A percentile compares a stretch with the other conserved stretches of the same genome.
Conservation (phyloP, 768 basidiomycete genomes). For the Collybia sp. region DNA sequence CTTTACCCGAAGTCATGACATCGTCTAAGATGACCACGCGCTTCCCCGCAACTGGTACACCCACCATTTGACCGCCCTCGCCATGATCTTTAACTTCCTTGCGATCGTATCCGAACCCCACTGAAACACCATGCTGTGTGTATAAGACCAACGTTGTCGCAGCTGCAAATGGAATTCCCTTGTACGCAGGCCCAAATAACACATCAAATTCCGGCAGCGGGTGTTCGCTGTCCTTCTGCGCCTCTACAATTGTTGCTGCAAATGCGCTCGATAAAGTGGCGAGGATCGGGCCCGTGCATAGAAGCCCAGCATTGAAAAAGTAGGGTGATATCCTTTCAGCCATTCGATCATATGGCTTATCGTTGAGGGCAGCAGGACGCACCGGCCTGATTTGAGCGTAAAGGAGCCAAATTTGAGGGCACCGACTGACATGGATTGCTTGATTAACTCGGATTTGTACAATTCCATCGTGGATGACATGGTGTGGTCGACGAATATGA, state of each 20-base stretch:
- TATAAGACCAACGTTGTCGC: constrained; percentile 75
- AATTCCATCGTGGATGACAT: constrained; percentile 30
- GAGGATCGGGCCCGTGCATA: constrained; percentile 82
- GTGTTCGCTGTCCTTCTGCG: constrained; percentile 26
- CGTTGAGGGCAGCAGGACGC: constrained; percentile 20
- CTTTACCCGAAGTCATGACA: constrained; percentile 92
- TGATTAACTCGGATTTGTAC: constrained; percentile 65
- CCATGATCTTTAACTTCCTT: constrained; percentile 97
- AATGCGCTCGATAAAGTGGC: constrained; percentile 76
- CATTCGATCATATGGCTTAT: not conserved
- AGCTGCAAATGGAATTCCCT: constrained; percentile 92
- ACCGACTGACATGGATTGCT: constrained; percentile 59
- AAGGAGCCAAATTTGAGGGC: constrained; percentile 91
- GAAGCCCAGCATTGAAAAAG: constrained; percentile 93
- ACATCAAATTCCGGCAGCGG: constrained; percentile 61
- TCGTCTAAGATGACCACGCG: constrained; percentile 90
- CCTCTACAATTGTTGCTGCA: constrained; percentile 68
- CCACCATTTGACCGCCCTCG: constrained; percentile 90
- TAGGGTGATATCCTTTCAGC: constrained; percentile 77
- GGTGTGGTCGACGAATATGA: not conserved
- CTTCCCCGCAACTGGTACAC: constrained; percentile 75
- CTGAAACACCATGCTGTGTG: constrained; percentile 51
- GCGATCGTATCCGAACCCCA: constrained; percentile 89
- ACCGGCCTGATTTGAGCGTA: constrained; percentile 94
- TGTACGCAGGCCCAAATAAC: constrained; percentile 96